Evolutionary conservation across 1,284 basidiomycete genomes (phyloP), one percentile per base, ranked within the genome.

Genomic region (Cerrena zonata): DNA sequence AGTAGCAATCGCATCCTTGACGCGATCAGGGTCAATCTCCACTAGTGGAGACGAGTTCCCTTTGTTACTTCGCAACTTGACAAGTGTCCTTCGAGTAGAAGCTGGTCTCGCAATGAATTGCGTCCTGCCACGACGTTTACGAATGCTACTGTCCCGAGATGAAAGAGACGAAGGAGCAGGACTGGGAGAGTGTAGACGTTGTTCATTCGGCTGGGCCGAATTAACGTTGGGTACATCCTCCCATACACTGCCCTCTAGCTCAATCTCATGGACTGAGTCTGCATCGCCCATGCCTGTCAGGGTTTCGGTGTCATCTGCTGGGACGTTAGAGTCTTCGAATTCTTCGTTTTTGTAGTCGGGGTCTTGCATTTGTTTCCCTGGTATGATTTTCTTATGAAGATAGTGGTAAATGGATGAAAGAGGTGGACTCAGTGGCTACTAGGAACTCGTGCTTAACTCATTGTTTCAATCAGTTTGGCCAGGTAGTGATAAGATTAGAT

Each of bases 11-110:
- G 54, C 61, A 4, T 53, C 59, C 60, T 11, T 51, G 30, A 34
- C 40, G 48, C 11, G 51, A 4, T 45, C 56, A 60, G 46, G 60
- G 61, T 42, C 56, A 55, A 13, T 58, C 49, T 0, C 50, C 36
- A 2, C 22, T 13, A 25, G 37, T n/a, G 46, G 46, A 3, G 42
- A 19, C 3, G n/a, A 22, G 38, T 23, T 27, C 15, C 24, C 46
- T 37, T 19, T 36, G 24, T 27, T 38, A n/a, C 30, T 52, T 37
- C 46, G 26, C 42, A 34, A 34, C 30, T 34, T 37, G 45, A 37
- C 18, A 23, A n/a, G 18, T 27, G 41, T 11, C 21, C 15, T 42
- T 42, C 19, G 30, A 7, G 13, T 42, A 23, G 11, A 5, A 5
- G 41, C 13, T 13, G 41, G 23, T 13, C 41, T 23, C 18, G 23